Evolutionary conservation across 768 basidiomycete species (phyloP), one percentile per base, ranked within the genome.

Genomic region (Lactarius vividus): DNA sequence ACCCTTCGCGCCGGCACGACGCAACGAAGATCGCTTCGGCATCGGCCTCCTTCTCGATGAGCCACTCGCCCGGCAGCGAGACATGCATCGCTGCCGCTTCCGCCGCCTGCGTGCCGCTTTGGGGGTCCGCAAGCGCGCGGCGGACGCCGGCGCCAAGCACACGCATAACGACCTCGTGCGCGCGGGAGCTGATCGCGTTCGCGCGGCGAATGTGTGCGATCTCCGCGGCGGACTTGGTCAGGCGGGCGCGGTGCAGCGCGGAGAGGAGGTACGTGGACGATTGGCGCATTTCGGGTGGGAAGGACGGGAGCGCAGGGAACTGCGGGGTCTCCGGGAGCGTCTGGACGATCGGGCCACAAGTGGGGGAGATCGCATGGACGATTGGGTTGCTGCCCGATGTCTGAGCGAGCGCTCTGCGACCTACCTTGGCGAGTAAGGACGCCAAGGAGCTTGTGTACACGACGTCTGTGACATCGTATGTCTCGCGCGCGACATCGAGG

Each of bases 21-120:
- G 95, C 93, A 0, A 94, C 91, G 69, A 98, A 98, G 9, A 96
- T 82, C 0, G 95, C 96, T 74, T 96, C 96, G 0, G 94, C 96
- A 74, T 97, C 96, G 0, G 87, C 89, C 76, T 98, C 96, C 71
- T 90, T 92, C 78, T 92, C 86, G 18, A 98, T 91, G 54, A 93
- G 79, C 91, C 96, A 97, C 72, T 95, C 89, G 4, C 83, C 81
- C 2, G 91, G 92, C 4, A 92, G 76, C 0, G 86, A 86, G 5
- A 83, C 77, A 11, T 77, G 31, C 20, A 40, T 39, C 37, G 37
- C 37, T 15, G 10, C 77, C 4, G 65, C 70, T 3, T 16, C 77
- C 75, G 18, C 74, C 82, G 40, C 76, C 77, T 68, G 76, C 74
- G 60, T 80, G 80, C 20, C 82, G 8, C 15, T 33, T 23, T 35